These are phyloP conservation scores for Jaltomata sinuosa DNA, from an alignment of 257 asterid genomes.

Conservation along the genomic window DNA sequence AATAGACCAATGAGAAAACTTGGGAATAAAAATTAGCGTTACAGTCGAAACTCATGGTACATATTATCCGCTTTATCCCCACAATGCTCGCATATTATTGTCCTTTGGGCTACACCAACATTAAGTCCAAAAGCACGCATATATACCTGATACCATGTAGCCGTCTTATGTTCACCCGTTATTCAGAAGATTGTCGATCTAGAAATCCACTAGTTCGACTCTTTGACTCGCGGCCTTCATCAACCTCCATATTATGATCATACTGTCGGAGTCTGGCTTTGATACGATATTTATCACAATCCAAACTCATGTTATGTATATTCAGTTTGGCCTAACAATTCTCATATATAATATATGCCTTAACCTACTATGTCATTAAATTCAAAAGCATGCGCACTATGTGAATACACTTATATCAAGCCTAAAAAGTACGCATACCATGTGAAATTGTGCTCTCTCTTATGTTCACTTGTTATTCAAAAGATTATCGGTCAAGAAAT, in stretches of 20 bases:
- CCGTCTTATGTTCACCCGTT: no score
- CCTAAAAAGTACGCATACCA: no score
- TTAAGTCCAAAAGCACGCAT: neutral
- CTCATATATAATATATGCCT: neutral
- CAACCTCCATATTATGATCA: neutral
- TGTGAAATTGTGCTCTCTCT: no score
- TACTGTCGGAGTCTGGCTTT: neutral
- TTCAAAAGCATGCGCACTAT: neutral
- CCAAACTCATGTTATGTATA: neutral
- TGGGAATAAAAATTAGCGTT: neutral
- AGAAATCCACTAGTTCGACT: neutral
- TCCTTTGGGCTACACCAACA: neutral
- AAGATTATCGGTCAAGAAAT: neutral
- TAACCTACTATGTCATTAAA: neutral
- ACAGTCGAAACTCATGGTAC: neutral
- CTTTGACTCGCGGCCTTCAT: neutral
- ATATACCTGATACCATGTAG: no score
- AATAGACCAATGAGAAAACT: neutral
- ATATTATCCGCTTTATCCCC: accelerated
- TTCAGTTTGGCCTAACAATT: neutral
- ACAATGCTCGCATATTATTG: neutral
- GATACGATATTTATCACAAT: neutral
- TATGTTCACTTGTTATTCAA: neutral
- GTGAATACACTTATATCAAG: no score
- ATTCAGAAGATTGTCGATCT: neutral